Percentiles rank a stretch among this genome's conserved stretches.
phyloP scores from a whole-genome alignment of 768 basidiomycete genomes.

The Tricholoma furcatifolium region DNA sequence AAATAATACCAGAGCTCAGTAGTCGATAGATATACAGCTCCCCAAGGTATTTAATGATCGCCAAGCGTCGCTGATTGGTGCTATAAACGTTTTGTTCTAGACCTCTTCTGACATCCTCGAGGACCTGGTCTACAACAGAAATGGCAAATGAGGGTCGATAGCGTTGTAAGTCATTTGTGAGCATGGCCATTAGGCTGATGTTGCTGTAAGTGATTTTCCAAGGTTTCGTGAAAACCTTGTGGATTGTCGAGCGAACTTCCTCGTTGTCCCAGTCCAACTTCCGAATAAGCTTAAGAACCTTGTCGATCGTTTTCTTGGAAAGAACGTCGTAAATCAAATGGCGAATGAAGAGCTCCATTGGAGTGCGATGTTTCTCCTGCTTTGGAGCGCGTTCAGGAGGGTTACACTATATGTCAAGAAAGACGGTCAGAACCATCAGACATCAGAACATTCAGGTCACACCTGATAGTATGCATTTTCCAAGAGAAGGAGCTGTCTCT shows the following conservation, averaged over 20 bases:
- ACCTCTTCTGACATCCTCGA: constrained; percentile 89
- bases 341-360: constrained; percentile 91
- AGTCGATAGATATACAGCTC: constrained; percentile 97
- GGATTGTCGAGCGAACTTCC: constrained; percentile 58
- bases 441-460: constrained; percentile 2
- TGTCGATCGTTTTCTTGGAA: constrained; percentile 91
- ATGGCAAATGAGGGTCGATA: constrained; percentile 90
- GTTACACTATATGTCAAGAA: constrained; percentile 66
- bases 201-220: constrained; percentile 97
- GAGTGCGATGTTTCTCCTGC: constrained; percentile 80
- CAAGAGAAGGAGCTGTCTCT: constrained; percentile 81
- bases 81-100: constrained; percentile 95
- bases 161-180: constrained; percentile 91
- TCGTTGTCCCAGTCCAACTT: constrained; percentile 96
- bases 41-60: constrained; percentile 92
- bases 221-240: constrained; percentile 94
- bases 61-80: constrained; percentile 89
- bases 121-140: constrained; percentile 87
- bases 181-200: constrained; percentile 86
- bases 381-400: constrained; percentile 91
- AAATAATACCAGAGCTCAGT: constrained; percentile 84
- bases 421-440: neutral
- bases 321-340: constrained; percentile 95
- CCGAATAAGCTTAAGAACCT: constrained; percentile 88
- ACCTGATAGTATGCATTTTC: constrained; percentile 99